Base-by-base conservation (phyloP, 805 yeast species). In the Candida ficus region DNA sequence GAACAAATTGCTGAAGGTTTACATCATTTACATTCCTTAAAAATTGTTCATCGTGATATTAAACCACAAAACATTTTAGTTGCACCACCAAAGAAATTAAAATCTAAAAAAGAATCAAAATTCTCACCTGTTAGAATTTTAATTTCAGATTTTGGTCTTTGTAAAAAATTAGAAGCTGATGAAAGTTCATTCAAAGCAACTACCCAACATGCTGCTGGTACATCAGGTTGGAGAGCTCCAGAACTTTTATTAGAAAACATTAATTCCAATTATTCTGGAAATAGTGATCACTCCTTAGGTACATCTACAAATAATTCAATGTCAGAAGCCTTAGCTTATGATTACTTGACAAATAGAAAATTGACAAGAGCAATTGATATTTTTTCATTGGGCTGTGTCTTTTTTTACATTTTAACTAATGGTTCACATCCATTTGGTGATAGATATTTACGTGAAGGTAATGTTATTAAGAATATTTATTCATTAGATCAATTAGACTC, bases 151-250 rank as follows among this genome's bases (percentile, higher is more conserved):
- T 93, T 93, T 66, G 99, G 99, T 0, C 72, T 93, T 8, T 93
- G 99, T 59, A 90, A 91, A 57, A 85, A 84, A 56, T 66, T 93
- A 38, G 99, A 93, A 46, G 77, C 80, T 13, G 98, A 89, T 52
- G 96, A 93, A 61, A 84, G 95, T 2, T 86, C 96, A 2, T 91
- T 91, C 61, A 74, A 91, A 46, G 95, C 96, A 0, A 91, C 96
- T 0, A 82, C 93, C 0, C 89, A 87, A 26, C 81, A 88, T 53
- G 95, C 95, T 16, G 95, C 97, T 1, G 99, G 99, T 2, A 93
- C 99, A 0, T 77, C 93, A 4, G 99, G 99, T 4, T 93, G 99
- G 99, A 75, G 97, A 52, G 98, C 99, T 0, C 99, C 99, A 0
- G 99, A 93, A 54, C 61, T 87, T 26, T 62, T 87, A 28, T 59